Percentiles rank a stretch among this genome's conserved stretches.
Evolutionary conservation across 257 asterid species (phyloP).

Genomic region (Lavandula angustifolia): DNA sequence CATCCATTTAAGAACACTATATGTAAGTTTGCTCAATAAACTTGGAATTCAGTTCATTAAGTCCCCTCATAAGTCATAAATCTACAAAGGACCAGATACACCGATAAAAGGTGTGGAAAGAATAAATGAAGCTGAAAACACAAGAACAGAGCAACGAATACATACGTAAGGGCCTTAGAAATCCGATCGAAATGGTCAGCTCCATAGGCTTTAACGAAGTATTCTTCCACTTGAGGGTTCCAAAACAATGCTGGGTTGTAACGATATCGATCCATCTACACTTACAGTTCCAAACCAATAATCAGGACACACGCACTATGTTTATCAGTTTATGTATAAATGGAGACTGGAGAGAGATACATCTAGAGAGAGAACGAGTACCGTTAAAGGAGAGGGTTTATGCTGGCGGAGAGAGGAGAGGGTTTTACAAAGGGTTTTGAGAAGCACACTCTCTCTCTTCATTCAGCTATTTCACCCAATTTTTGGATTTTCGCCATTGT

Average conservation of each 20-base stretch:
- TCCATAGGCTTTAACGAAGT: slow-evolving; percentile 79
- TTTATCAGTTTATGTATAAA: neutral
- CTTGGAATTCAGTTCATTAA: slow-evolving; percentile 6
- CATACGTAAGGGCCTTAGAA: slow-evolving; percentile 74
- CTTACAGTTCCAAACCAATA: slow-evolving; percentile 7
- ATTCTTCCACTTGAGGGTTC: slow-evolving; percentile 85
- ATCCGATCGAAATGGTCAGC: slow-evolving; percentile 76
- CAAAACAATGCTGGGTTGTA: slow-evolving; percentile 72
- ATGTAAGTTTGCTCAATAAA: neutral
- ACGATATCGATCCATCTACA: slow-evolving; percentile 82
- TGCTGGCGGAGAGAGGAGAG: slow-evolving; percentile 27
- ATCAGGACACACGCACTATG: slow-evolving; percentile 10
- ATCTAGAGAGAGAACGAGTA: neutral
- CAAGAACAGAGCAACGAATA: neutral
- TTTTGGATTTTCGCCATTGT: neutral
- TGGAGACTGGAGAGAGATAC: neutral
- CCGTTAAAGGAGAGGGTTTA: slow-evolving; percentile 36
- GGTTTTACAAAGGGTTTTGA: slow-evolving; percentile 40
- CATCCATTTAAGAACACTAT: neutral
- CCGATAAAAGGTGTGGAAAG: slow-evolving; percentile 8
- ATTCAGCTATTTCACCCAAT: slow-evolving; percentile 28
- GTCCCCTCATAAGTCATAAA: neutral
- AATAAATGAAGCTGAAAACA: neutral
- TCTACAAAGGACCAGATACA: neutral
- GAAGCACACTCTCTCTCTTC: slow-evolving; percentile 35